These are phyloP conservation scores for Hymenoscyphus salicellus DNA, from an alignment of 2,329 filamentous ascomycete genomes.

Conservation along the genomic window DNA sequence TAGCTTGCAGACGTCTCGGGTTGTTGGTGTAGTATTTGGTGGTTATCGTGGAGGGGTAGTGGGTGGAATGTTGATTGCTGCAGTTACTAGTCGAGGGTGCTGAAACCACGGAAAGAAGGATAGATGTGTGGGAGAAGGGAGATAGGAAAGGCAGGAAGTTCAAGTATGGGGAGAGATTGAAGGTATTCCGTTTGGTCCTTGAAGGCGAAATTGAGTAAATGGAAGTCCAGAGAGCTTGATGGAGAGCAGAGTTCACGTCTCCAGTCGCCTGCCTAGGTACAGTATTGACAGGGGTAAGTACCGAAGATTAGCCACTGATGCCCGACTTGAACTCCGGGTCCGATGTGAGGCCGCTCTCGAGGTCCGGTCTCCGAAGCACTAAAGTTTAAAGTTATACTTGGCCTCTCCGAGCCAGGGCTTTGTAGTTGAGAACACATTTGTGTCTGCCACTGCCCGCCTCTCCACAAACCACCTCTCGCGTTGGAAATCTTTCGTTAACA, in stretches of 20 bases:
- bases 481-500: conserved; percentile 1
- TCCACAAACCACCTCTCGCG: neutral
- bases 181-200: neutral
- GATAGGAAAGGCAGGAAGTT: neutral
- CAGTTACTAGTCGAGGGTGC: neutral
- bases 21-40: conserved; percentile 47
- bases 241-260: neutral
- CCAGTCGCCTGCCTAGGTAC: neutral
- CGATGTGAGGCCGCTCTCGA: neutral
- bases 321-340: neutral
- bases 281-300: neutral
- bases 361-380: neutral
- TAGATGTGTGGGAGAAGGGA: neutral
- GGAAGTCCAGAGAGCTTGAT: conserved; percentile 3
- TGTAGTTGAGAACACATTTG: conserved; percentile 9
- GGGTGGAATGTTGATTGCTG: neutral
- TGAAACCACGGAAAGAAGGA: neutral
- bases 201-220: neutral
- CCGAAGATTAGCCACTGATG: neutral
- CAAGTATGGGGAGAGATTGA: neutral
- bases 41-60: neutral
- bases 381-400: conserved; percentile 20
- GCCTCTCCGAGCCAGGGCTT: conserved; percentile 10
- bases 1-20: conserved; percentile 43
- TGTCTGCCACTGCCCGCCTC: conserved; percentile 3